Percentiles rank a stretch among this genome's conserved stretches.
Evolutionary conservation across 1,284 basidiomycete species (phyloP).

Genomic region (Melanopsichium pennsylvanicum): DNA sequence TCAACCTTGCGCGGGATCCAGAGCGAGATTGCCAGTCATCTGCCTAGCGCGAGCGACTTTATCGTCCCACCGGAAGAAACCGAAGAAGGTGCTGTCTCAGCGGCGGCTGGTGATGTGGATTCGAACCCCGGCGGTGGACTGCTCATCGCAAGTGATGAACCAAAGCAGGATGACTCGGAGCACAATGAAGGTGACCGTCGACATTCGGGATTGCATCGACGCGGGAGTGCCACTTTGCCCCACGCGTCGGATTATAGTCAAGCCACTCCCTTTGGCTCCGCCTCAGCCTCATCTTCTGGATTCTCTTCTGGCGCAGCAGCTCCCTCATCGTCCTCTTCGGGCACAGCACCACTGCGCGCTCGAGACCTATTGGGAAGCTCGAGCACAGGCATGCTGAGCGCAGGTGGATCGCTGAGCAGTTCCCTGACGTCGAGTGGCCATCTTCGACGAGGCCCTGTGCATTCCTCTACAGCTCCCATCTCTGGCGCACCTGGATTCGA

Average conservation of each 20-base stretch:
- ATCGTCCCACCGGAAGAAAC: conserved; percentile 37
- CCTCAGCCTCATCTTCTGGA: conserved; percentile 9
- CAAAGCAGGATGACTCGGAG: not conserved
- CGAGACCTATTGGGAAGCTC: conserved; percentile 24
- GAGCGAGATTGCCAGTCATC: conserved; percentile 38
- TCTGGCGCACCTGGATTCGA: conserved; percentile 62
- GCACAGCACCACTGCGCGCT: conserved; percentile 22
- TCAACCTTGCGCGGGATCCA: conserved; percentile 45
- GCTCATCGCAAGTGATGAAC: conserved; percentile 24
- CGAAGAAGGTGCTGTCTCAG: conserved; percentile 7
- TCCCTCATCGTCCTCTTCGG: not conserved
- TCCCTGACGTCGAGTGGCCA: conserved; percentile 8
- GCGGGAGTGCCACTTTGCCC: conserved; percentile 9
- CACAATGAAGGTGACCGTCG: conserved; percentile 1
- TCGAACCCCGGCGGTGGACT: conserved; percentile 36
- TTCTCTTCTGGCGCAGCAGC: conserved; percentile 33
- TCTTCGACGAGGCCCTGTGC: conserved; percentile 22
- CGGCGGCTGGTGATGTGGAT: conserved; percentile 3
- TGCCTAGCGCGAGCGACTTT: conserved; percentile 50
- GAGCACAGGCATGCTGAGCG: conserved; percentile 1
- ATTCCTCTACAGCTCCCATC: conserved; percentile 37
- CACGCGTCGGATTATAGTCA: conserved; percentile 47
- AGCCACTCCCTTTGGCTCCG: conserved; percentile 26
- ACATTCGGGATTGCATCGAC: not conserved
- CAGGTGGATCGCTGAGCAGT: not conserved